phyloP scores from a whole-genome alignment of 768 basidiomycete genomes.

The Tubosaeta sp. region DNA sequence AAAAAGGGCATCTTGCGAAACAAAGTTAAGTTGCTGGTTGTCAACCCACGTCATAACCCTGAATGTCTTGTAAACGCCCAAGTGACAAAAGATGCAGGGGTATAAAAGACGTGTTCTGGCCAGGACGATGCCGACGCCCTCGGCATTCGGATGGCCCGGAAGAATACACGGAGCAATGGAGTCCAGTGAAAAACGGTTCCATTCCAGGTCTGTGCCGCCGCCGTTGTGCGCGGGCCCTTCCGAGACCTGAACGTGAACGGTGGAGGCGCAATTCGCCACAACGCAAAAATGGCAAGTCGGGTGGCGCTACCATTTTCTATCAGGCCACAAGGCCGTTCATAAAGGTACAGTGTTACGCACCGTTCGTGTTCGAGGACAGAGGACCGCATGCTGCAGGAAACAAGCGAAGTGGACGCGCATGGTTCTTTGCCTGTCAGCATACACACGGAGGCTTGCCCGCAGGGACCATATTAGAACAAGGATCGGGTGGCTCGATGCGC shows the following conservation, averaged over 20 bases:
- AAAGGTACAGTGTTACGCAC: constrained; percentile 13
- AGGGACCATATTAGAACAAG: constrained; percentile 7
- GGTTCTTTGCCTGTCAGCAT: constrained; percentile 12
- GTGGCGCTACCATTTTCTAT: constrained; percentile 8
- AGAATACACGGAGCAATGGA: constrained; percentile 1
- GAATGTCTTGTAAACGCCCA: constrained; percentile 13
- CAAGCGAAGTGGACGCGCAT: constrained; percentile 18
- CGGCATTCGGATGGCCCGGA: constrained; percentile 5
- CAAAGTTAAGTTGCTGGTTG: constrained; percentile 26
- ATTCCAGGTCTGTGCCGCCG: not conserved
- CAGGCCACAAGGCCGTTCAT: constrained; percentile 1
- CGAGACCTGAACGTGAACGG: not conserved
- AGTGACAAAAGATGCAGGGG: constrained; percentile 5
- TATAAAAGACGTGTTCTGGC: not conserved
- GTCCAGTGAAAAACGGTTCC: constrained; percentile 1
- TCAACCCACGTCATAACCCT: constrained; percentile 25
- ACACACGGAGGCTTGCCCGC: constrained; percentile 12
- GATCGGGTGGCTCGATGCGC: constrained; percentile 19
- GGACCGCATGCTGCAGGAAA: constrained; percentile 11
- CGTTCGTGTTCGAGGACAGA: constrained; percentile 6
- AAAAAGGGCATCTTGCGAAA: constrained; percentile 4
- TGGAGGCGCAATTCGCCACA: constrained; percentile 10
- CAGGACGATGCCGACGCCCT: constrained; percentile 8
- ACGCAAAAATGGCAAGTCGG: constrained; percentile 4
- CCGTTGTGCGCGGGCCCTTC: constrained; percentile 13